A percentile compares a stretch with the other conserved stretches of the same genome.
Evolutionary conservation across 495 filamentous ascomycete genomes (phyloP).

Genomic region (Letharia lupina): DNA sequence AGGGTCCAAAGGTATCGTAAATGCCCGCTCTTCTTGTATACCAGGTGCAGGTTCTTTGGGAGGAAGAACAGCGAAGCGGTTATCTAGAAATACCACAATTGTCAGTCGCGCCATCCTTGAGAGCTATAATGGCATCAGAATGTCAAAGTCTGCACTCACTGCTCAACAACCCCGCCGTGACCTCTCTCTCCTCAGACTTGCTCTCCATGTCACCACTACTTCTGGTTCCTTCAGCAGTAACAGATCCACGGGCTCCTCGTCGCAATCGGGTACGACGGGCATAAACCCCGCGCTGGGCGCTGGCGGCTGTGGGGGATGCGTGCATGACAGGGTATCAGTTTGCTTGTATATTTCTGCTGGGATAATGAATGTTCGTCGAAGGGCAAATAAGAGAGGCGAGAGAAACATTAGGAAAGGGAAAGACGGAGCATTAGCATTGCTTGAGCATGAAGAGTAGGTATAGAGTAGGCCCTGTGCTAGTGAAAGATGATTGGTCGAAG

Average conservation of each 20-base stretch:
- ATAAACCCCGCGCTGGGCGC: neutral
- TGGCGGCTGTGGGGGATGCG: neutral
- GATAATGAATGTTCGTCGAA: neutral
- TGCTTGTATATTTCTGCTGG: neutral
- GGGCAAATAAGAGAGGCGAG: neutral
- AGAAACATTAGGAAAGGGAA: neutral
- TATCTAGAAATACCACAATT: neutral
- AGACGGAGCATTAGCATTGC: neutral
- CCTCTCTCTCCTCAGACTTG: neutral
- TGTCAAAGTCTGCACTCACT: neutral
- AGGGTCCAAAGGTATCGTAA: neutral
- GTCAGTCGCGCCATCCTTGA: neutral
- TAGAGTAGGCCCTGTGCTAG: neutral
- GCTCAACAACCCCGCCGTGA: neutral
- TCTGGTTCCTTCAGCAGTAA: neutral
- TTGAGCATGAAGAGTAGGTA: neutral
- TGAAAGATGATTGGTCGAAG: neutral
- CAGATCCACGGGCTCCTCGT: neutral
- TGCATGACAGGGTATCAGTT: neutral
- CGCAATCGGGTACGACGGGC: neutral
- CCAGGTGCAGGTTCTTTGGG: neutral
- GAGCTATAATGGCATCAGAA: neutral
- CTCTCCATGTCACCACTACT: neutral
- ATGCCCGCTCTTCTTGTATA: neutral
- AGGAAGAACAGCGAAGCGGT: neutral